Conservation (phyloP, 2,329 filamentous ascomycete species). For the Hymenoscyphus scutula region DNA sequence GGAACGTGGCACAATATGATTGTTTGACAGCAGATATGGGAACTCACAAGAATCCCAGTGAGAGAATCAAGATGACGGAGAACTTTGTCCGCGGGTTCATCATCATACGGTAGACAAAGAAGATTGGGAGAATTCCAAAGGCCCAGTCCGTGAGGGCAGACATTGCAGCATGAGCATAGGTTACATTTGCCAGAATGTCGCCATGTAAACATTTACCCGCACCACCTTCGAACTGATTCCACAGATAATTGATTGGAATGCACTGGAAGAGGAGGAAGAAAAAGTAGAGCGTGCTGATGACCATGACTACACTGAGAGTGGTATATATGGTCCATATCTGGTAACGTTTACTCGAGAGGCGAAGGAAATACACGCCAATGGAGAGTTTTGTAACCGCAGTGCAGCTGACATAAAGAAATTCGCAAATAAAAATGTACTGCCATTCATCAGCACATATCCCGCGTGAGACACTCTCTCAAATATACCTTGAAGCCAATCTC, state of each 20-base stretch:
- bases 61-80: conserved; percentile 37
- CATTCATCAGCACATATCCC: neutral
- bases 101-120: conserved; percentile 33
- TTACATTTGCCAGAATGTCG: conserved; percentile 28
- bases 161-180: conserved; percentile 35
- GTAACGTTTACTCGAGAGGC: conserved; percentile 30
- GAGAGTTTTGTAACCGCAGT: conserved; percentile 33
- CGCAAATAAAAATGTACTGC: conserved; percentile 32
- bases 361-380: conserved; percentile 33
- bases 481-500: conserved; percentile 29
- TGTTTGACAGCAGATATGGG: neutral
- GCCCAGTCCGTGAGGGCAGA: conserved; percentile 32
- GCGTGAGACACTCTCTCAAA: neutral
- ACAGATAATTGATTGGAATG: conserved; percentile 36
- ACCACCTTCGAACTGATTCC: conserved; percentile 35
- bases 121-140: conserved; percentile 33
- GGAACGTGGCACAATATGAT: neutral
- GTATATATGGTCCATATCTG: conserved; percentile 29
- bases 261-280: conserved; percentile 35
- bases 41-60: conserved; percentile 42
- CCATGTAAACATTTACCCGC: conserved; percentile 36
- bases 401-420: conserved; percentile 33
- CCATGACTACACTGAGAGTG: conserved; percentile 24
- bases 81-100: conserved; percentile 34
- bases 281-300: conserved; percentile 33